A percentile compares a stretch with the other conserved stretches of the same genome.
Conservation (phyloP, 495 filamentous ascomycete species). For the Hyaloscypha bicolor region DNA sequence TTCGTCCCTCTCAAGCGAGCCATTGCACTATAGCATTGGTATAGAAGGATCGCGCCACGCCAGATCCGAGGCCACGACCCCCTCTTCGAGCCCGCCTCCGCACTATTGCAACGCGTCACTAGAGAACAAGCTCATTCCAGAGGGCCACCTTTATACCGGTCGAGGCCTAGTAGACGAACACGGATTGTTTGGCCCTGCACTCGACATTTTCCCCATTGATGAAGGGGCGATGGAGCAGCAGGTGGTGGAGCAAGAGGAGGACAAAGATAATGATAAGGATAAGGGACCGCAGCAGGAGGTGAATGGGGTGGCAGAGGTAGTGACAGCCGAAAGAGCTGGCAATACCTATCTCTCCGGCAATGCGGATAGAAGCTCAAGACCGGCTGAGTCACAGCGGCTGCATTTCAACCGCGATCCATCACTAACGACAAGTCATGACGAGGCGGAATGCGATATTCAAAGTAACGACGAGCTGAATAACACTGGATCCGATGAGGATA, state of each 20-base stretch:
- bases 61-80: slow-evolving; percentile 23
- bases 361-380: not conserved
- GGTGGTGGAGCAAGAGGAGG: too few species aligned
- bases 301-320: too few species aligned
- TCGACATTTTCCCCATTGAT: slow-evolving; percentile 6
- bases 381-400: not conserved
- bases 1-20: slow-evolving; percentile 20
- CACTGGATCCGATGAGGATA: slow-evolving; percentile 1
- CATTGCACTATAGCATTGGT: slow-evolving; percentile 22
- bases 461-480: not conserved
- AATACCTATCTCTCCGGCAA: not conserved
- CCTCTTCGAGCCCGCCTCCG: slow-evolving; percentile 1
- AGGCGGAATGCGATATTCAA: slow-evolving; percentile 1
- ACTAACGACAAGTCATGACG: slow-evolving; percentile 1
- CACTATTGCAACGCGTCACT: not conserved
- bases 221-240: not conserved
- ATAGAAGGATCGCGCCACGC: too few species aligned
- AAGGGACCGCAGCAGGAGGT: too few species aligned
- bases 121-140: too few species aligned
- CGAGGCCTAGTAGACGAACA: slow-evolving; percentile 18
- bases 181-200: slow-evolving; percentile 11
- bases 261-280: too few species aligned
- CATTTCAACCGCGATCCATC: not conserved
- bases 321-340: too few species aligned
- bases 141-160: slow-evolving; percentile 10